Percentiles rank a stretch among this genome's conserved stretches.
Evolutionary conservation across 2,329 filamentous ascomycete genomes (phyloP).

Genomic region (Tolypocladium endophyticum): DNA sequence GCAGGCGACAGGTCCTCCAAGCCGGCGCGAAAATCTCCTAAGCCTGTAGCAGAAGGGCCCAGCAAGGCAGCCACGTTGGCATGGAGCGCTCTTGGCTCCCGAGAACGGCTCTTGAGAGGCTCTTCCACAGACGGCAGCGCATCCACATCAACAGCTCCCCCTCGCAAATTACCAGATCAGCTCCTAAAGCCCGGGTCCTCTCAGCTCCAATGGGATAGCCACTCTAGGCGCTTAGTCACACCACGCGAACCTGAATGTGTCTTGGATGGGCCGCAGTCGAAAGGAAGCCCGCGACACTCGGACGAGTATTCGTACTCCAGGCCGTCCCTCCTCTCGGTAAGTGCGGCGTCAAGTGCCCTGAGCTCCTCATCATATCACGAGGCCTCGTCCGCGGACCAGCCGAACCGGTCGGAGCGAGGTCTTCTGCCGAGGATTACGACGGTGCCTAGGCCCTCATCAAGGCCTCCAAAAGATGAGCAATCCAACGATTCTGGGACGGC

Average conservation of each 20-base stretch:
- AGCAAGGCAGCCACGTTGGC: constrained; percentile 56
- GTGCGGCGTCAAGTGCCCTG: constrained; percentile 45
- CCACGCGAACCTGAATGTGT: constrained; percentile 21
- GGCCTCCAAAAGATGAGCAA: neutral
- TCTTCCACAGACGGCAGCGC: constrained; percentile 13
- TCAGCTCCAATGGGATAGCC: constrained; percentile 40
- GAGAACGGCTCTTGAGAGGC: constrained; percentile 21
- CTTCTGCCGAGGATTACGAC: constrained; percentile 1
- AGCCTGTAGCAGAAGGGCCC: constrained; percentile 37
- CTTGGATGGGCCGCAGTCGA: constrained; percentile 14
- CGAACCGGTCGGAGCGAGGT: constrained; percentile 8
- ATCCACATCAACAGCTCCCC: constrained; percentile 7
- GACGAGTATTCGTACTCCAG: constrained; percentile 26
- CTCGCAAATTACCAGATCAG: constrained; percentile 20
- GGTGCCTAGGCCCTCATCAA: neutral
- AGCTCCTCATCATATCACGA: constrained; percentile 22
- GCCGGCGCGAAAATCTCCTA: constrained; percentile 28
- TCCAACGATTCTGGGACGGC: constrained; percentile 5
- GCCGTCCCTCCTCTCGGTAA: constrained; percentile 40
- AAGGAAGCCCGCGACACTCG: constrained; percentile 23
- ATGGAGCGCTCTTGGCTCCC: constrained; percentile 39
- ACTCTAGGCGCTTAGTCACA: constrained; percentile 39
- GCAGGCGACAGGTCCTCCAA: constrained; percentile 30
- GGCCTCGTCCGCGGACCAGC: constrained; percentile 7
- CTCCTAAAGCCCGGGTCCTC: constrained; percentile 19